These are phyloP conservation scores for Fusarium subtropicale DNA, from an alignment of 2,329 filamentous ascomycete species.

Conservation along the genomic window DNA sequence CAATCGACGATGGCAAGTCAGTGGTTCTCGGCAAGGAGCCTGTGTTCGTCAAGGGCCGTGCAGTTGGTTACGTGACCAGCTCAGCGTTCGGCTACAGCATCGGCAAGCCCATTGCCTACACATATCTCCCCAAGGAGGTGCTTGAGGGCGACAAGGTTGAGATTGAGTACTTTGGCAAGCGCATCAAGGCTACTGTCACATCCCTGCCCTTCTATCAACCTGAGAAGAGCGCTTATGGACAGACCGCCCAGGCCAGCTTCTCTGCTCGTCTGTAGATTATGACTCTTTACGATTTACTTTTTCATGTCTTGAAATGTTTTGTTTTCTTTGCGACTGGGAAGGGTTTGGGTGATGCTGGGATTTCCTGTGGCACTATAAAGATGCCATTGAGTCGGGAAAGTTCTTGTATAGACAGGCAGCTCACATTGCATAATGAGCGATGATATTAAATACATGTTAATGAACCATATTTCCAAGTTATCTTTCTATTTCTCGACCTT, in stretches of 20 bases:
- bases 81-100: constrained; percentile 71
- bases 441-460: constrained; percentile 27
- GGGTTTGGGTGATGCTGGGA: constrained; percentile 1
- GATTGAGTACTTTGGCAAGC: constrained; percentile 70
- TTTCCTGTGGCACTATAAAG: neutral
- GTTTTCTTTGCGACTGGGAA: neutral
- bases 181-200: constrained; percentile 65
- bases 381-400: constrained; percentile 10
- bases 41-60: constrained; percentile 61
- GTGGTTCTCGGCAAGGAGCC: constrained; percentile 72
- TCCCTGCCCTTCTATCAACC: constrained; percentile 56
- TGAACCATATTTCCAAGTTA: constrained; percentile 4
- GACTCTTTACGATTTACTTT: constrained; percentile 8
- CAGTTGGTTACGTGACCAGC: constrained; percentile 69
- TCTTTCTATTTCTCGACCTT: neutral
- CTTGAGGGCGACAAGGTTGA: constrained; percentile 63
- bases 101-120: constrained; percentile 68
- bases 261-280: constrained; percentile 32
- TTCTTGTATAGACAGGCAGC: constrained; percentile 11
- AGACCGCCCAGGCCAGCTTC: constrained; percentile 10
- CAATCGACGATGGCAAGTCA: constrained; percentile 66
- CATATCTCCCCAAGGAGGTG: constrained; percentile 64
- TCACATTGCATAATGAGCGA: constrained; percentile 33
- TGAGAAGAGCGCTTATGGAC: constrained; percentile 32
- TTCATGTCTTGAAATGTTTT: neutral